Conservation (phyloP, 2,329 filamentous ascomycete species). For the Setomelanomma holmii region DNA sequence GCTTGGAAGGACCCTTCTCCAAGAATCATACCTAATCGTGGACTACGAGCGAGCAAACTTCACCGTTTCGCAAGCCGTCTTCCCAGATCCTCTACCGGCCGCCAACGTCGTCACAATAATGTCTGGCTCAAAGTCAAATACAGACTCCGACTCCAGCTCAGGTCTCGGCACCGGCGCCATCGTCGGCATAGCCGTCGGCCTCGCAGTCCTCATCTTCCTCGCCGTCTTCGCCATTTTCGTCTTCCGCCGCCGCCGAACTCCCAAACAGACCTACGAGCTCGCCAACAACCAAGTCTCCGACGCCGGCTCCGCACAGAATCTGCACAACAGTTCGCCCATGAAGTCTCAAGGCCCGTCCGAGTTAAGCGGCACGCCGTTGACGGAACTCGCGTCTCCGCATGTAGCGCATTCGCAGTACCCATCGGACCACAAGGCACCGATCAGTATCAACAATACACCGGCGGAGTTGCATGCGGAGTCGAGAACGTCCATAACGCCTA, state of each 20-base stretch:
- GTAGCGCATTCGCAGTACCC: conserved; percentile 16
- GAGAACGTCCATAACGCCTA: conserved; percentile 17
- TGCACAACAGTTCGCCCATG: conserved; percentile 6
- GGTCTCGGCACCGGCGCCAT: conserved; percentile 37
- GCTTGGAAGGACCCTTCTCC: conserved; percentile 71
- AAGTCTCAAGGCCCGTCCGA: conserved; percentile 29
- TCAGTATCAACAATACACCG: conserved; percentile 29
- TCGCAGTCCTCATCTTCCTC: conserved; percentile 22
- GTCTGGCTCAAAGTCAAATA: conserved; percentile 8
- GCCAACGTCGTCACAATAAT: conserved; percentile 38
- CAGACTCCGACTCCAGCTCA: conserved; percentile 7
- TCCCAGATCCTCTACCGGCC: conserved; percentile 38
- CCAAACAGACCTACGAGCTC: conserved; percentile 27
- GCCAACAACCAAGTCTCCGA: conserved; percentile 28
- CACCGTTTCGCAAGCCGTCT: conserved; percentile 51
- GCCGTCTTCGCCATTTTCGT: conserved; percentile 28
- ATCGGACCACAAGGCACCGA: conserved; percentile 24
- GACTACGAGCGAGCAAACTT: conserved; percentile 57
- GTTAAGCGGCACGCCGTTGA: conserved; percentile 32
- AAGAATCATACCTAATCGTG: conserved; percentile 63
- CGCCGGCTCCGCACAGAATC: conserved; percentile 13
- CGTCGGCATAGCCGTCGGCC: conserved; percentile 41
- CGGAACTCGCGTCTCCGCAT: conserved; percentile 28
- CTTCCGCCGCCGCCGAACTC: conserved; percentile 27
- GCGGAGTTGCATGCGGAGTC: conserved; percentile 35